phyloP scores from a whole-genome alignment of 1,284 basidiomycete species.

The Erythrobasidium hasegawianum region DNA sequence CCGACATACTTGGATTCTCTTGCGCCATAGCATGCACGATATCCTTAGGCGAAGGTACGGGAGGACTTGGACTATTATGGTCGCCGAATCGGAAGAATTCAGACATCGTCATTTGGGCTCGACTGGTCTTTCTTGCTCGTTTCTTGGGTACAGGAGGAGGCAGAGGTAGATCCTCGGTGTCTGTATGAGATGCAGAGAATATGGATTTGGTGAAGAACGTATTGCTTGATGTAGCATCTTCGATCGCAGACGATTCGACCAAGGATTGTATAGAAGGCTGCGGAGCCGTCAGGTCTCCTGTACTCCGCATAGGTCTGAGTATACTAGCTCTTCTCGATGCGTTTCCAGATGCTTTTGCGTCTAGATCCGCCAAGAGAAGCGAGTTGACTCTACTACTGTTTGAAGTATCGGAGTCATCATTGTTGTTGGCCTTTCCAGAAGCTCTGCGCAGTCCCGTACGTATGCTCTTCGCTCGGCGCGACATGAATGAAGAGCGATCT shows the following conservation, averaged over 20 bases:
- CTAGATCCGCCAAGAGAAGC: conserved; percentile 20
- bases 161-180: background rate
- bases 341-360: conserved; percentile 3
- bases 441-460: conserved; percentile 3
- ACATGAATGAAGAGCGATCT: conserved; percentile 11
- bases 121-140: background rate
- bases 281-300: conserved; percentile 16
- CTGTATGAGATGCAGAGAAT: background rate
- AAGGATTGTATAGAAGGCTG: conserved; percentile 25
- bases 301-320: conserved; percentile 28
- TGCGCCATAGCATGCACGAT: no score
- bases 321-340: conserved; percentile 17
- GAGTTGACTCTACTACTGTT: conserved; percentile 24
- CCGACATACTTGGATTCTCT: background rate
- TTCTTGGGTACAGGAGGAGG: background rate
- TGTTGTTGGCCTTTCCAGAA: background rate
- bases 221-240: background rate
- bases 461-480: conserved; percentile 1
- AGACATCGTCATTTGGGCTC: background rate
- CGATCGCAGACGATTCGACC: background rate
- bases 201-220: background rate
- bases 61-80: no score
- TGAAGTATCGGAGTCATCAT: background rate
- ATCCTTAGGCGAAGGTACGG: no score
- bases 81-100: conserved; percentile 3